Evolutionary conservation across 2,329 filamentous ascomycete genomes (phyloP), one percentile per base, ranked within the genome.

Genomic region (Trichoderma lentiforme): DNA sequence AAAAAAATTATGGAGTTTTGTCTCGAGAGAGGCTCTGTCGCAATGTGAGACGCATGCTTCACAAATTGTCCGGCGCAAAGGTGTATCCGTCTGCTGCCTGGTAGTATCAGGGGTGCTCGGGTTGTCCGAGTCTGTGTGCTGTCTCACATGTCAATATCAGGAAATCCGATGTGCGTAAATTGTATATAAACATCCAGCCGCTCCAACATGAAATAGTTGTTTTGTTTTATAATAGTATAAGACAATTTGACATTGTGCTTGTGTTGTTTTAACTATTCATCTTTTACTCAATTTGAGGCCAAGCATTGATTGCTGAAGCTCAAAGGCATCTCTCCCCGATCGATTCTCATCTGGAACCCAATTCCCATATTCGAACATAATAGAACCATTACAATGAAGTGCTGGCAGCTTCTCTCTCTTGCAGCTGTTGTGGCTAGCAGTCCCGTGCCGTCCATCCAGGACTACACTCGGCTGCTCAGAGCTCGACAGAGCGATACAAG

Each of bases 401-500:
- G 28, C 43, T 57, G 74, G 8, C 70, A 74, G 47, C 61, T 81
- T 32, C 73, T 81, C 51, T 77, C 77, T 2, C 72, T 78, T 3
- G 74, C 74, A 26, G 74, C 76, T 57, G 61, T 80, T 61, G 79
- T 73, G 36, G 74, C 74, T 34, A 78, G 78, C 21, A 74, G 74
- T 18, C 78, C 79, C 7, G 57, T 77, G 12, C 39, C 39, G 15
- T 73, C 74, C 12, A 70, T 80, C 12, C 64, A 76, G 11, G 75
- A 76, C 62, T 79, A 81, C 63, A 63, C 70, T 24, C 73, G 70
- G 36, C 67, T 74, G 18, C 72, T 84, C 1, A 78, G 81, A 57
- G 73, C 74, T 51, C 79, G 82, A 79, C 78, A 63, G n/a, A 62
- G 58, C 21, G 28, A 53, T 15, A 57, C 43, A 32, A 71, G 58